These are phyloP conservation scores for Globisporangium recalcitrans DNA, from an alignment of 352 stramenopile species.

Conservation along the genomic window DNA sequence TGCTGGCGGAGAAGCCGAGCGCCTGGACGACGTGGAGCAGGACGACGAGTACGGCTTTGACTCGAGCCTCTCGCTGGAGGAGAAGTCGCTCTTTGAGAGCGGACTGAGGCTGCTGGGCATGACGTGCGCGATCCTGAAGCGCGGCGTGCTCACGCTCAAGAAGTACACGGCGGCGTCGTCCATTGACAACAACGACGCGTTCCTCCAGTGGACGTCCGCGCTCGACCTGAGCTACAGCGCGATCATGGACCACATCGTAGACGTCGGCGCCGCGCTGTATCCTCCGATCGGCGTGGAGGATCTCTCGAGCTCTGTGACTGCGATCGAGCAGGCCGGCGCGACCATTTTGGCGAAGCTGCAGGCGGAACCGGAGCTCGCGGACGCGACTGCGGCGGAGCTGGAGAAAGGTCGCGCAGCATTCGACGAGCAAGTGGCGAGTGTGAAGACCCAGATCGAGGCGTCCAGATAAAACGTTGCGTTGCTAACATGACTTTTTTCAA, in stretches of 20 bases:
- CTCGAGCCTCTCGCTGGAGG: slow-evolving; percentile 58
- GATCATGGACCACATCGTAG: slow-evolving; percentile 65
- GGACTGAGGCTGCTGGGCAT: slow-evolving; percentile 70
- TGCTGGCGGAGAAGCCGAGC: slow-evolving; percentile 18
- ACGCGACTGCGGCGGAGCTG: slow-evolving; percentile 33
- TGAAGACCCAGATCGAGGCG: slow-evolving; percentile 57
- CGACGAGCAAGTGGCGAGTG: slow-evolving; percentile 40
- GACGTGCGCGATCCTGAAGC: slow-evolving; percentile 71
- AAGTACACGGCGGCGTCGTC: slow-evolving; percentile 40
- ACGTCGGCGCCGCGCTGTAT: slow-evolving; percentile 79
- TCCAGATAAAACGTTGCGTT: slow-evolving; percentile 22
- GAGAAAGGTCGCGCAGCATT: slow-evolving; percentile 46
- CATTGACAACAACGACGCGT: slow-evolving; percentile 42
- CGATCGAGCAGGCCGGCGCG: slow-evolving; percentile 28
- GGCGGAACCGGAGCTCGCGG: slow-evolving; percentile 43
- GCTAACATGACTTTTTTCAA: neutral
- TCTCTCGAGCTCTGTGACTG: slow-evolving; percentile 31
- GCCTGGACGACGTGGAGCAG: slow-evolving; percentile 49
- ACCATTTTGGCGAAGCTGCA: slow-evolving; percentile 42
- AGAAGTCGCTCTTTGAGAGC: slow-evolving; percentile 61
- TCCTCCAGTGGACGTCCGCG: slow-evolving; percentile 63
- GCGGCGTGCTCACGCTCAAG: slow-evolving; percentile 76
- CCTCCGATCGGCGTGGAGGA: slow-evolving; percentile 67
- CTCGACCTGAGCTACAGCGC: slow-evolving; percentile 61
- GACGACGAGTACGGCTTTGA: slow-evolving; percentile 75